Evolutionary conservation across 257 asterid species (phyloP).

Genomic region (Penstemon newberryi): DNA sequence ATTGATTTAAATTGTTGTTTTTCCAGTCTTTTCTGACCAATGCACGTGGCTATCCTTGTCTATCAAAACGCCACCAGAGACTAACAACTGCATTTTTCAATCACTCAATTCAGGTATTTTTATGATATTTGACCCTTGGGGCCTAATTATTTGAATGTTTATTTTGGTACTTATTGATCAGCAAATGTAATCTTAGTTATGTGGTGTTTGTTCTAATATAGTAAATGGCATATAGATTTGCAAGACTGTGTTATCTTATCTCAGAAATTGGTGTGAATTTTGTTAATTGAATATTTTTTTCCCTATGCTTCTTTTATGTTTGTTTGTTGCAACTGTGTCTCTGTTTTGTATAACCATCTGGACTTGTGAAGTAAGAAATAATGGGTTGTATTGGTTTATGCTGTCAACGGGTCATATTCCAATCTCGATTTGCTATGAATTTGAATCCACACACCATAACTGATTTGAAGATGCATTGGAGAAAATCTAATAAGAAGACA

Average conservation of each 20-base stretch:
- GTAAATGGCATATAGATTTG: no score
- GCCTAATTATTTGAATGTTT: constrained; percentile 14
- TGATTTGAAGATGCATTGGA: no score
- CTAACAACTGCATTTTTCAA: constrained; percentile 61
- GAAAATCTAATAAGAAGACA: no score
- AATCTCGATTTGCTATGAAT: background rate
- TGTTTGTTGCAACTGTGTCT: background rate
- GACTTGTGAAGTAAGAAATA: background rate
- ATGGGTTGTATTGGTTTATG: background rate
- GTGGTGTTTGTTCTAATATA: no score
- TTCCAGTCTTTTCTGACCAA: constrained; percentile 86
- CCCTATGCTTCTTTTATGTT: background rate
- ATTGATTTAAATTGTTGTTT: constrained; percentile 24
- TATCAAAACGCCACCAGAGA: constrained; percentile 86
- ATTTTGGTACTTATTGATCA: constrained; percentile 3
- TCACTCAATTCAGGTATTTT: constrained; percentile 83
- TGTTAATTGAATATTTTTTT: background rate
- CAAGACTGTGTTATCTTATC: no score
- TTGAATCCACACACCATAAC: background rate
- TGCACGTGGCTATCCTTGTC: constrained; percentile 82
- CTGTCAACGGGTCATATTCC: background rate
- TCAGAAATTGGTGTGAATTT: background rate
- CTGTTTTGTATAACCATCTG: background rate
- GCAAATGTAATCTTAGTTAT: no score
- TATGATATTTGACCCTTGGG: background rate